Evolutionary conservation across 495 filamentous ascomycete species (phyloP).

Genomic region (Penicillium tannophilum): DNA sequence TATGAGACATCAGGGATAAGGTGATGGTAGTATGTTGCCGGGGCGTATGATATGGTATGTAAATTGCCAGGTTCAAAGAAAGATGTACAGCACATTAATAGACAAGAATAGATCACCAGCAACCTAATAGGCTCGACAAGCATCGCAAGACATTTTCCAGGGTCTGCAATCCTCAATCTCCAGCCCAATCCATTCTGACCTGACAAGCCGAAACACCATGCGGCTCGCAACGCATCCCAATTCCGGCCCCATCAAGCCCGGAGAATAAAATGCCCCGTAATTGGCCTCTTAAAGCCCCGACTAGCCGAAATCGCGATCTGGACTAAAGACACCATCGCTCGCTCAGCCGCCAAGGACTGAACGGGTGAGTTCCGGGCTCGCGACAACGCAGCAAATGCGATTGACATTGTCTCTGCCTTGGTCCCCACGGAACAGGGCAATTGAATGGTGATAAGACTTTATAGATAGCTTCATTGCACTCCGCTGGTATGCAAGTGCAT

Average conservation of each 20-base stretch:
- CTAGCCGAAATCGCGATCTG: conserved; percentile 49
- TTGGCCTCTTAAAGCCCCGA: conserved; percentile 41
- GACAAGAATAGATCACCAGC: background rate
- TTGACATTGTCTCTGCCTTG: background rate
- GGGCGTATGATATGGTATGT: too few relatives aligned
- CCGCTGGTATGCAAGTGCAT: background rate
- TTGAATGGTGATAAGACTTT: background rate
- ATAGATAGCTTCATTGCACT: too few relatives aligned
- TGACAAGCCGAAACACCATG: conserved; percentile 11
- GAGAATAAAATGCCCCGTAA: conserved; percentile 23
- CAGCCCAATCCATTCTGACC: background rate
- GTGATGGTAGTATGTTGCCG: too few relatives aligned
- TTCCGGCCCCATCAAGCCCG: conserved; percentile 19
- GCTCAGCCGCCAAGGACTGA: conserved; percentile 1
- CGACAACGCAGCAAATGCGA: background rate
- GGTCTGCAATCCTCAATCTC: too few relatives aligned
- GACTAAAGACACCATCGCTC: conserved; percentile 41
- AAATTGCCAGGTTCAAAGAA: background rate
- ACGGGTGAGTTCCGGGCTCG: background rate
- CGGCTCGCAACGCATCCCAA: conserved; percentile 19
- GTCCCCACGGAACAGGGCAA: background rate
- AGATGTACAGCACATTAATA: background rate
- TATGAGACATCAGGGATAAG: background rate
- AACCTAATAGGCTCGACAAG: background rate
- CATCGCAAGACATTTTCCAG: too few relatives aligned